Conservation (phyloP, 257 asterid genomes). For the Prunella vulgaris region DNA sequence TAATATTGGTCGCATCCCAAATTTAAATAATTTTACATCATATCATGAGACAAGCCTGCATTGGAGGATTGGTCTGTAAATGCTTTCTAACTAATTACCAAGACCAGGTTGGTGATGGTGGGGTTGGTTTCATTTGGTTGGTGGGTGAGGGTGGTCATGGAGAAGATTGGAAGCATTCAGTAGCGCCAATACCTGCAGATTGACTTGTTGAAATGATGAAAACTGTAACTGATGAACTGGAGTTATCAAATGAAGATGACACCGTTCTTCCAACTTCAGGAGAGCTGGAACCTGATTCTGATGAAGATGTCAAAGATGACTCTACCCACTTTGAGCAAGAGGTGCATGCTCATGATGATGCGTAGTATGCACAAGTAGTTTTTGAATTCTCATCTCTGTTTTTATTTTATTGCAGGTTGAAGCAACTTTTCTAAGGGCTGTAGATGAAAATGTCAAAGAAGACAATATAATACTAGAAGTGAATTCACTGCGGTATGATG, state of each 20-base stretch:
- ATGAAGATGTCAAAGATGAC: slow-evolving; percentile 66
- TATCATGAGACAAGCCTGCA: not conserved
- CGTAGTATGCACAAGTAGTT: slow-evolving; percentile 5
- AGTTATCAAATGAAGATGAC: slow-evolving; percentile 47
- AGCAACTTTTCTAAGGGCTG: slow-evolving; percentile 86
- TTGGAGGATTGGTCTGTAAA: slow-evolving; percentile 2
- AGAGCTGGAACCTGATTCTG: slow-evolving; percentile 70
- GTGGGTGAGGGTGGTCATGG: slow-evolving; percentile 64
- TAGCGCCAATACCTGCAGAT: slow-evolving; percentile 81
- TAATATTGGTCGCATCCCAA: not conserved
- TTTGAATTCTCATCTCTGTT: slow-evolving; percentile 13
- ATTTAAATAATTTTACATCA: not conserved
- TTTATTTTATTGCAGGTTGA: slow-evolving; percentile 57
- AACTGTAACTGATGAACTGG: slow-evolving; percentile 45
- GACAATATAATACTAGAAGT: slow-evolving; percentile 82
- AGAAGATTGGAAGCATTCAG: slow-evolving; percentile 95
- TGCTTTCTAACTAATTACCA: slow-evolving; percentile 18
- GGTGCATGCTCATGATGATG: slow-evolving; percentile 37
- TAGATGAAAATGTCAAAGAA: slow-evolving; percentile 64
- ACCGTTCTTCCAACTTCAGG: slow-evolving; percentile 60
- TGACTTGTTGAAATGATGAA: slow-evolving; percentile 52
- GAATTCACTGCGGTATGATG: slow-evolving; percentile 75
- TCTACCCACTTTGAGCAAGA: slow-evolving; percentile 66
- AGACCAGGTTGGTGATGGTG: slow-evolving; percentile 78
- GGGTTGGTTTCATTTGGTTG: slow-evolving; percentile 90